Evolutionary conservation across 2,329 filamentous ascomycete genomes (phyloP).

Genomic region (Fusarium sp.): DNA sequence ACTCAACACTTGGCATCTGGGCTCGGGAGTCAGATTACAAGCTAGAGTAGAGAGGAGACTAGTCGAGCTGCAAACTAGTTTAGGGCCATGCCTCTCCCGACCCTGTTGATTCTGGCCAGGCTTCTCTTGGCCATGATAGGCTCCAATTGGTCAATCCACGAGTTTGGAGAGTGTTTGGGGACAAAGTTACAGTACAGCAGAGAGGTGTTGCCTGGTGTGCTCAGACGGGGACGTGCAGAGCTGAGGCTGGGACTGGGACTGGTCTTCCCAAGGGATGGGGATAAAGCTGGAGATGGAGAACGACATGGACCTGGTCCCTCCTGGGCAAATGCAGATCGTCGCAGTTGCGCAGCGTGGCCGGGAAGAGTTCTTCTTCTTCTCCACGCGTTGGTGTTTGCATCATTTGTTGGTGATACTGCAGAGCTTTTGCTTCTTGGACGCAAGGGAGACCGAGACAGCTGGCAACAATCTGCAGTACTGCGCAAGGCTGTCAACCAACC

Average conservation of each 20-base stretch:
- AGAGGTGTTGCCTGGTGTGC: conserved; percentile 6
- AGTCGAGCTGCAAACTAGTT: neutral
- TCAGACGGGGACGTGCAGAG: conserved; percentile 25
- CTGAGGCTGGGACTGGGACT: neutral
- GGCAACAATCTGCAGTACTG: conserved; percentile 19
- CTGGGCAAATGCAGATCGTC: conserved; percentile 23
- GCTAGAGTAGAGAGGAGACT: neutral
- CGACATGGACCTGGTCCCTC: neutral
- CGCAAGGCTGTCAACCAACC: conserved; percentile 1
- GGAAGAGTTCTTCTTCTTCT: neutral
- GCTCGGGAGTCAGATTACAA: conserved; percentile 16
- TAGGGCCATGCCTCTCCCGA: conserved; percentile 13
- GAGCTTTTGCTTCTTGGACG: conserved; percentile 12
- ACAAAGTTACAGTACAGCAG: neutral
- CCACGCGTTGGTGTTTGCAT: neutral
- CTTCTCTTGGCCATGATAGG: conserved; percentile 1
- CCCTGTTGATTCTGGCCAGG: conserved; percentile 30
- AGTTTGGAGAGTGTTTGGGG: conserved; percentile 7
- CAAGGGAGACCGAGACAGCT: conserved; percentile 27
- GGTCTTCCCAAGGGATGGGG: neutral
- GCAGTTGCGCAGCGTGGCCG: neutral
- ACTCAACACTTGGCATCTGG: conserved; percentile 10
- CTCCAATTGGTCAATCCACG: conserved; percentile 32
- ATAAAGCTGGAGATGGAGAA: neutral
- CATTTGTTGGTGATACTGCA: neutral